Evolutionary conservation across 1,139 yeast species (phyloP), one percentile per base, ranked within the genome.

Genomic region (Yamadazyma taylorii): DNA sequence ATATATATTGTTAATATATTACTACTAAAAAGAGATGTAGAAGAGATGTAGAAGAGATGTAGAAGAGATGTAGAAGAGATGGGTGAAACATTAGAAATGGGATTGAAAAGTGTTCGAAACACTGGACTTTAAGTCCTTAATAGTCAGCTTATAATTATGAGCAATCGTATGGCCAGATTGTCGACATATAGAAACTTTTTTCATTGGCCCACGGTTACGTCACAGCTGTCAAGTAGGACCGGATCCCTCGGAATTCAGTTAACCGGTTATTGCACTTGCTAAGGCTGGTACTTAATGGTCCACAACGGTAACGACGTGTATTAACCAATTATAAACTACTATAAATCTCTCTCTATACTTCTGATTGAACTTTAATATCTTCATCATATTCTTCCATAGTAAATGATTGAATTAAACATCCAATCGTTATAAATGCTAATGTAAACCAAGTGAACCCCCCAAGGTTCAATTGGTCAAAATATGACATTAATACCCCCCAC

Each of bases 401-500:
- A 29, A 56, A 62, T 1, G 73, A 52, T 43, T 67, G 73, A 39
- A 58, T 17, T 15, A 51, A 37, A 8, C 61, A 68, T 9, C 60
- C 43, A 1, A 61, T 39, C 1, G 76, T 62, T 23, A 78, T 47
- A 2, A 58, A 34, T 34, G 74, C 59, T 38, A 73, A 53, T 2
- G 63, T 39, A 56, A 67, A 67, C 83, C 84, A 80, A 0, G 81
- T 71, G 5, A 77, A 42, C 58, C 77, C 75, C 0, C 72, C 78
- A 30, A 66, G 53, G 9, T 66, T 61, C 23, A 56, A 47, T n/a
- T 51, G 53, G 45, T 76, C 75, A 17, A 73, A 69, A 44, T 61
- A 61, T 2, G 81, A 63, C 73, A 79, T 78, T 30, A 80, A 48
- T 36, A 58, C 60, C 9, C 86, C 86, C 81, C 83, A 79, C 2